Conservation (phyloP, 208 protist species). For the Trypanosoma grayi region DNA sequence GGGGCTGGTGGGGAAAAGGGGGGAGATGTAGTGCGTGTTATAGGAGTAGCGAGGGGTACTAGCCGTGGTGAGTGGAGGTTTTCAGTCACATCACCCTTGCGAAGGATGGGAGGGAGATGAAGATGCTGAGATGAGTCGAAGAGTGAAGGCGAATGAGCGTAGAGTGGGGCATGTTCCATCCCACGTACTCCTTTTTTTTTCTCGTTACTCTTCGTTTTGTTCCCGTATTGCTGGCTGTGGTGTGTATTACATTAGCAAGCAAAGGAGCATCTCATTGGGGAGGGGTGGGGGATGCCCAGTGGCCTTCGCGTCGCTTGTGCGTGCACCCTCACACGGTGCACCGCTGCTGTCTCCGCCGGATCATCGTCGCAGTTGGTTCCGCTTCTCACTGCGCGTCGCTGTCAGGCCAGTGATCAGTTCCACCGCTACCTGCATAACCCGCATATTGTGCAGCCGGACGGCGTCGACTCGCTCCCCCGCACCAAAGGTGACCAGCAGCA, state of each 20-base stretch:
- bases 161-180: too few species aligned
- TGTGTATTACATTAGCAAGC: neutral
- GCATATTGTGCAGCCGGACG: constrained; percentile 82
- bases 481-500: constrained; percentile 80
- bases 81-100: too few species aligned
- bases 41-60: constrained; percentile 2
- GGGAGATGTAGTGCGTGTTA: neutral
- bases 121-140: too few species aligned
- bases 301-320: neutral
- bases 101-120: too few species aligned
- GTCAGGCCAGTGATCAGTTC: constrained; percentile 77
- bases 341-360: neutral
- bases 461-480: constrained; percentile 66
- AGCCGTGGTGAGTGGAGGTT: neutral
- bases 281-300: neutral
- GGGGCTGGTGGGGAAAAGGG: neutral
- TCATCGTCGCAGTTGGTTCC: neutral
- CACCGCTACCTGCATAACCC: constrained; percentile 84
- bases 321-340: neutral
- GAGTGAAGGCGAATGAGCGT: too few species aligned
- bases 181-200: constrained; percentile 2
- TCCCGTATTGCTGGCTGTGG: neutral
- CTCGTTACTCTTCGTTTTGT: neutral
- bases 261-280: too few species aligned
- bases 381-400: constrained; percentile 28